Base-by-base conservation (phyloP, 176 grass and related monocot genomes). In the Carex pumila region DNA sequence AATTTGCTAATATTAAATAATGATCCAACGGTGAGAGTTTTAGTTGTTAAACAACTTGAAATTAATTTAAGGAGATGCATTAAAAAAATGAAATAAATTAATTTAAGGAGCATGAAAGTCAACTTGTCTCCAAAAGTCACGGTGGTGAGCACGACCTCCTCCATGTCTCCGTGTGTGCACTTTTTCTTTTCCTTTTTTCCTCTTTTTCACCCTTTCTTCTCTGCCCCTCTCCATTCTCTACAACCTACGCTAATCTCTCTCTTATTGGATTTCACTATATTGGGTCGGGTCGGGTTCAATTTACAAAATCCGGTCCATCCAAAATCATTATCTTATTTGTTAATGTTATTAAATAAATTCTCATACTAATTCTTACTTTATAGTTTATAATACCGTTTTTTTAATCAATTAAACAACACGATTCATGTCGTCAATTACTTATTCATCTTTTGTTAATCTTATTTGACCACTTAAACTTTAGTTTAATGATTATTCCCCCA, bases 81-180 rank as follows among this genome's bases (percentile, higher is more conserved):
- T 73, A 49, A 53, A 29, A 18, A 36, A 17, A 15, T 69, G 32
- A 73, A 74, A 29, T 29, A 15, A 41, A 81, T 58, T 50, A 63
- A 61, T 64, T 29, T 30, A 63, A 45, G 71, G 59, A 61, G 22
- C 7, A 7, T 68, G 1, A 68, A 57, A 81, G 85, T 86, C 85
- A 86, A 86, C 57, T 29, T 57, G 25, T 72, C 60, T 21, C 19
- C 18, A 12, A 13, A 25, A 32, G 49, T 86, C 85, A 86, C 85
- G 85, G 85, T 86, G 71, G 62, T 67, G 85, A 86, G 60, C 45
- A 56, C 49, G 85, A 86, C 85, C 85, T 79, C 85, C 60, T 45
- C 34, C 76, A 37, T 68, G 85, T 86, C 85, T 79, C 85, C 49
- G 71, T 86, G 71, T 10, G 85, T 61, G 59, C 84, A 34, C 74